A percentile compares a stretch with the other conserved stretches of the same genome.
These are phyloP conservation scores for Fusarium sp. DNA, from an alignment of 2,329 filamentous ascomycete species.

Conservation along the genomic window DNA sequence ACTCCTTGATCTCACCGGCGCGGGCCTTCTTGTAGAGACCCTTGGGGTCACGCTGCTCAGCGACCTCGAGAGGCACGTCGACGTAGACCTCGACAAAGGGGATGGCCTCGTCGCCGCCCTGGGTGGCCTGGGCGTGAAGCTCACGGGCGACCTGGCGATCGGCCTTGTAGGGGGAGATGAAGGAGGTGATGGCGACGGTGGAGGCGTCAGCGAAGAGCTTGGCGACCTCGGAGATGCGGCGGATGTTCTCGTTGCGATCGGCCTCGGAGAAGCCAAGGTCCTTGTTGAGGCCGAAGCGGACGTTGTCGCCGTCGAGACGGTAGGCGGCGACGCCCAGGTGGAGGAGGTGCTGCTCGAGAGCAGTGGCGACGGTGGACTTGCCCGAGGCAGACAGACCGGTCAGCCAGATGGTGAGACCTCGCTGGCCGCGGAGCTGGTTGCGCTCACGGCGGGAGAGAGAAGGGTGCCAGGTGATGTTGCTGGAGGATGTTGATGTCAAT, in stretches of 20 bases:
- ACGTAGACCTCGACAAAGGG: slow-evolving; percentile 95
- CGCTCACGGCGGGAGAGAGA: slow-evolving; percentile 84
- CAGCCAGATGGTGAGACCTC: slow-evolving; percentile 96
- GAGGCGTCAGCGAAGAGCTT: slow-evolving; percentile 95
- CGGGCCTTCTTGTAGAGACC: slow-evolving; percentile 97
- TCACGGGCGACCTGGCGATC: slow-evolving; percentile 86
- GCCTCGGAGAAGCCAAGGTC: slow-evolving; percentile 94
- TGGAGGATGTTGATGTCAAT: slow-evolving; percentile 51
- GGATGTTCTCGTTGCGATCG: slow-evolving; percentile 97
- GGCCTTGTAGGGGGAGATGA: slow-evolving; percentile 94
- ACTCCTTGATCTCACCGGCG: slow-evolving; percentile 94
- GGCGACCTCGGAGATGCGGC: slow-evolving; percentile 94
- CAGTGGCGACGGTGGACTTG: slow-evolving; percentile 96
- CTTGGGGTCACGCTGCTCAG: slow-evolving; percentile 96
- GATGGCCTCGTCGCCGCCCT: slow-evolving; percentile 74
- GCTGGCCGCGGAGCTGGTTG: slow-evolving; percentile 80
- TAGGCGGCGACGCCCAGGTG: slow-evolving; percentile 87
- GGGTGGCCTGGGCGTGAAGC: slow-evolving; percentile 73
- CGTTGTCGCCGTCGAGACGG: slow-evolving; percentile 97
- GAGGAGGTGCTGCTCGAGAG: slow-evolving; percentile 95
- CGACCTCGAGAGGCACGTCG: slow-evolving; percentile 90
- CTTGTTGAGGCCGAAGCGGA: slow-evolving; percentile 98
- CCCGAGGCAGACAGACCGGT: slow-evolving; percentile 96
- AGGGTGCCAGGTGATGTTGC: slow-evolving; percentile 92
- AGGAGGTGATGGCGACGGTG: slow-evolving; percentile 90